Conservation (phyloP, 2,329 filamentous ascomycete genomes). For the Trichoderma sp. region DNA sequence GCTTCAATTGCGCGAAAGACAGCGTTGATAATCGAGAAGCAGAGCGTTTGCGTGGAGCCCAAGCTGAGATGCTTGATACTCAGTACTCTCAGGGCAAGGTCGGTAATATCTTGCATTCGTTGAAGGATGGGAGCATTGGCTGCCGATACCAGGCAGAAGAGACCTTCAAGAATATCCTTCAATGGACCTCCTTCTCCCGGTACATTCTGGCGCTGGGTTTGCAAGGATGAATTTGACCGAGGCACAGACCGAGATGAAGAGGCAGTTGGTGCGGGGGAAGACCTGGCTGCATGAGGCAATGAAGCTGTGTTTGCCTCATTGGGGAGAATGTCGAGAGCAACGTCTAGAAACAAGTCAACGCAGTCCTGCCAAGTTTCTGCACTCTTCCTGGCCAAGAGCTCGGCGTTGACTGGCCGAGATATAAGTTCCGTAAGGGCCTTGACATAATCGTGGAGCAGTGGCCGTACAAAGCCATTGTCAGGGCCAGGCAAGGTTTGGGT, state of each 20-base stretch:
- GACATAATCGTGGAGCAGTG: slow-evolving; percentile 74
- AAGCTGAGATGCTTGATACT: slow-evolving; percentile 58
- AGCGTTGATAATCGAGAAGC: slow-evolving; percentile 74
- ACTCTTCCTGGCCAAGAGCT: slow-evolving; percentile 65
- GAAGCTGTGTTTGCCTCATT: slow-evolving; percentile 44
- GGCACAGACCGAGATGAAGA: slow-evolving; percentile 35
- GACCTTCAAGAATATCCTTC: slow-evolving; percentile 57
- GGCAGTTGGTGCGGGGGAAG: slow-evolving; percentile 50
- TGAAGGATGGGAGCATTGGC: slow-evolving; percentile 67
- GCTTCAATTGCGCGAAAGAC: slow-evolving; percentile 66
- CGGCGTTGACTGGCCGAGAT: slow-evolving; percentile 73
- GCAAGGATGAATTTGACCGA: slow-evolving; percentile 35
- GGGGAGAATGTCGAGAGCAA: slow-evolving; percentile 54
- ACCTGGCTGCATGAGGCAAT: slow-evolving; percentile 38
- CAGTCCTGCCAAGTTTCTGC: slow-evolving; percentile 67
- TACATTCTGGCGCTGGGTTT: slow-evolving; percentile 35
- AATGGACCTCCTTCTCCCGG: slow-evolving; percentile 39
- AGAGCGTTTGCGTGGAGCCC: slow-evolving; percentile 67
- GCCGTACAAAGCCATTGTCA: slow-evolving; percentile 65
- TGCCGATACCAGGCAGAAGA: slow-evolving; percentile 64
- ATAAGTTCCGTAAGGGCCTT: slow-evolving; percentile 73
- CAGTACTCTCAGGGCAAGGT: slow-evolving; percentile 62
- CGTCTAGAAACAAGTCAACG: slow-evolving; percentile 69
- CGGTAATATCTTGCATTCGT: slow-evolving; percentile 57
- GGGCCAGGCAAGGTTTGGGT: slow-evolving; percentile 67